These are phyloP conservation scores for Cercospora citrullina DNA, from an alignment of 2,329 filamentous ascomycete genomes.

Conservation along the genomic window DNA sequence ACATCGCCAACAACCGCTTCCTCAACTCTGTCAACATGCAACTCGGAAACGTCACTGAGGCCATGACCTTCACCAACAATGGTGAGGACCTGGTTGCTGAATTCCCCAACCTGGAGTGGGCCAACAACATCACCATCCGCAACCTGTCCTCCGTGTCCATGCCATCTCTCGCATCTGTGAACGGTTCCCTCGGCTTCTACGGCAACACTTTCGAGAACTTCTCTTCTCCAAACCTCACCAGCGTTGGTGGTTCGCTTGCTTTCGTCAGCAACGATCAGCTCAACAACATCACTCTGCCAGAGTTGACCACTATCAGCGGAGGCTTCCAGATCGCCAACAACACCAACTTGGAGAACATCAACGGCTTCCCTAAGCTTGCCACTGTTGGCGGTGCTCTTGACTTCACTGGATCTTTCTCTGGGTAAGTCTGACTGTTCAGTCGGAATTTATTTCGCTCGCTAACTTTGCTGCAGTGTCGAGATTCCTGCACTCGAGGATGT, in stretches of 20 bases:
- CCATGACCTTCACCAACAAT: conserved; percentile 78
- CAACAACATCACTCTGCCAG: conserved; percentile 73
- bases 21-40: conserved; percentile 74
- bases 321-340: conserved; percentile 90
- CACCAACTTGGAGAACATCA: conserved; percentile 66
- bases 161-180: conserved; percentile 71
- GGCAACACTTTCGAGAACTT: conserved; percentile 69
- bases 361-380: conserved; percentile 67
- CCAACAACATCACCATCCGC: conserved; percentile 77
- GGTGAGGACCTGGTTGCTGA: conserved; percentile 67
- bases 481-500: conserved; percentile 59
- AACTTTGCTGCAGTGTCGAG: conserved; percentile 58
- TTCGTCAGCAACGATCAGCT: conserved; percentile 59
- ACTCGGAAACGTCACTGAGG: conserved; percentile 70
- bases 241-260: conserved; percentile 59
- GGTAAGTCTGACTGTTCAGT: conserved; percentile 57
- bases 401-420: conserved; percentile 78
- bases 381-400: conserved; percentile 77
- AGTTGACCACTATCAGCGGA: conserved; percentile 68
- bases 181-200: conserved; percentile 80
- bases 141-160: conserved; percentile 74
- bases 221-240: conserved; percentile 68
- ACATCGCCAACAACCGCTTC: conserved; percentile 88
- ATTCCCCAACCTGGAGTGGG: conserved; percentile 76
- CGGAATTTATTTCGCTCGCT: conserved; percentile 27